Percentiles rank a stretch among this genome's conserved stretches.
Evolutionary conservation across 805 yeast genomes (phyloP).

Genomic region (Hanseniaspora hatyaiensis): DNA sequence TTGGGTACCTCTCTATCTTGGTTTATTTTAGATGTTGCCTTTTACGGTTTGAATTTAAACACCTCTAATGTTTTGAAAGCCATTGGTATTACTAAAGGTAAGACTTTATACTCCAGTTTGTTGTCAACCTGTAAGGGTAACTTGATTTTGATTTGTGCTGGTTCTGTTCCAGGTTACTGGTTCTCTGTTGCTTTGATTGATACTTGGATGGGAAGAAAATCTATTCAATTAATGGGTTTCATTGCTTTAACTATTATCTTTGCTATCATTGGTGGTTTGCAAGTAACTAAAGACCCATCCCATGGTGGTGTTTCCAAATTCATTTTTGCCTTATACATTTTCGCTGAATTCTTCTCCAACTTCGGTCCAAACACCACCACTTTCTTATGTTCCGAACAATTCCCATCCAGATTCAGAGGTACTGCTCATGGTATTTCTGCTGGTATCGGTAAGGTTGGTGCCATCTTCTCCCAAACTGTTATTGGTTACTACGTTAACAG

Average conservation of each 20-base stretch:
- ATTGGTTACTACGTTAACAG: conserved; percentile 80
- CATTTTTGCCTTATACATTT: conserved; percentile 41
- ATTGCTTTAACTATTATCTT: conserved; percentile 56
- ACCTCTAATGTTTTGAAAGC: conserved; percentile 66
- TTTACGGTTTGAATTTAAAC: conserved; percentile 78
- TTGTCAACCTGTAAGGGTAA: conserved; percentile 83
- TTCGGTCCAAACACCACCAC: conserved; percentile 92
- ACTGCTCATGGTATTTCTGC: conserved; percentile 93
- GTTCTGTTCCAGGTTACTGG: conserved; percentile 94
- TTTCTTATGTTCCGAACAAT: conserved; percentile 77
- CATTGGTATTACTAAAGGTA: conserved; percentile 69
- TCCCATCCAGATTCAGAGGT: conserved; percentile 91
- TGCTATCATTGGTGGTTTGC: conserved; percentile 32
- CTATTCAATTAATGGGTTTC: conserved; percentile 71
- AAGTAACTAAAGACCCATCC: conserved; percentile 51
- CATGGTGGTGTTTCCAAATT: conserved; percentile 35
- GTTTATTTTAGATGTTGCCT: conserved; percentile 84
- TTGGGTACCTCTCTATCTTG: conserved; percentile 86
- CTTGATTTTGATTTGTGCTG: conserved; percentile 85
- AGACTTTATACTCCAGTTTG: conserved; percentile 56
- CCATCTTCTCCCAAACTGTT: conserved; percentile 81
- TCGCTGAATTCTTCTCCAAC: conserved; percentile 79
- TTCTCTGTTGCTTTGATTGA: conserved; percentile 68
- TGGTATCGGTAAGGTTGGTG: conserved; percentile 85
- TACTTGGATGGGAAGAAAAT: conserved; percentile 63